Evolutionary conservation across 2,329 filamentous ascomycete genomes (phyloP).

Genomic region (Colletotrichum godetiae): DNA sequence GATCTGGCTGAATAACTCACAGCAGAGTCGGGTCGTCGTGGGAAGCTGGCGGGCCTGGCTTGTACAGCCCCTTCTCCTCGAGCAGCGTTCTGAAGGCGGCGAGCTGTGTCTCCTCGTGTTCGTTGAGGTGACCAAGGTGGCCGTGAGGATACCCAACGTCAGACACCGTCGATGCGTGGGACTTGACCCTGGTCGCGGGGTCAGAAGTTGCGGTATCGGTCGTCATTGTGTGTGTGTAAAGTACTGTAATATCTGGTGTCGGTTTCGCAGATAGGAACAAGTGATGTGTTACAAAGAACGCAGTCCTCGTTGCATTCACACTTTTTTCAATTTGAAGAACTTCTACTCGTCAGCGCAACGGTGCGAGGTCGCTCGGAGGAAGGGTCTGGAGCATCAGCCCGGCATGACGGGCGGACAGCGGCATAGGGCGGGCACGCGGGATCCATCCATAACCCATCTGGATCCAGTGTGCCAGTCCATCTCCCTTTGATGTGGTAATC

Average conservation of each 20-base stretch:
- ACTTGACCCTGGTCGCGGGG: slow-evolving; percentile 28
- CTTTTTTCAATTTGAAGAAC: neutral
- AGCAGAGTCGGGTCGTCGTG: slow-evolving; percentile 81
- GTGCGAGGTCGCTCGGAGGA: slow-evolving; percentile 13
- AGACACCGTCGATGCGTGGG: slow-evolving; percentile 28
- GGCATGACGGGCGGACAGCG: slow-evolving; percentile 15
- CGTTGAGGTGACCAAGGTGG: slow-evolving; percentile 82
- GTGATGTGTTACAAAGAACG: slow-evolving; percentile 1
- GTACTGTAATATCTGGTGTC: neutral
- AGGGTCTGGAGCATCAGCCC: slow-evolving; percentile 10
- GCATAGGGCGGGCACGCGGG: slow-evolving; percentile 2
- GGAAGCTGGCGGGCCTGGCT: slow-evolving; percentile 65
- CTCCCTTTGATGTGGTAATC: slow-evolving; percentile 23
- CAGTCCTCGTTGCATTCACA: neutral
- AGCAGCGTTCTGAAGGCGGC: slow-evolving; percentile 77
- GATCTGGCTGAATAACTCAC: slow-evolving; percentile 54
- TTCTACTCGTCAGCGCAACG: slow-evolving; percentile 21
- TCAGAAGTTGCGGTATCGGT: slow-evolving; percentile 21
- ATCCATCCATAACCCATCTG: neutral
- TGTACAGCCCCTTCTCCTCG: slow-evolving; percentile 73
- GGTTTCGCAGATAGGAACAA: no score
- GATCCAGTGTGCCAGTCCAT: neutral
- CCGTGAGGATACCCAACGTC: slow-evolving; percentile 75
- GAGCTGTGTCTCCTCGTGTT: slow-evolving; percentile 75
- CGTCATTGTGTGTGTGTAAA: neutral